These are phyloP conservation scores for Cajanus cajan DNA, from an alignment of 306 rosid species.

Conservation along the genomic window DNA sequence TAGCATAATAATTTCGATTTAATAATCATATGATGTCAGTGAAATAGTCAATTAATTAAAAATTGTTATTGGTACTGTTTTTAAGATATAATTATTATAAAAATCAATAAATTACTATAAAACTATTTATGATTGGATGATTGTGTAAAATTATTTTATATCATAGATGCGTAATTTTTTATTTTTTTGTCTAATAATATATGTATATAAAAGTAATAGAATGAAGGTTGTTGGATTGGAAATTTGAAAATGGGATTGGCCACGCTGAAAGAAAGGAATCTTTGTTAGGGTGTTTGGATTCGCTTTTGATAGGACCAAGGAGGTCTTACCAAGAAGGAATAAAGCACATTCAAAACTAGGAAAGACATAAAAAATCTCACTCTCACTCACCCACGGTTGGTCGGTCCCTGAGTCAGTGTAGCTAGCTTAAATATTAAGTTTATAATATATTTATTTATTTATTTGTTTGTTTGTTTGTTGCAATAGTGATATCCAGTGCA, in stretches of 20 bases:
- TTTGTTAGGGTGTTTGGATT: conserved; percentile 42
- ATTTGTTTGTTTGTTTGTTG: neutral
- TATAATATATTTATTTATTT: neutral
- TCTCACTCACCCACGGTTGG: conserved; percentile 22
- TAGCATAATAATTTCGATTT: neutral
- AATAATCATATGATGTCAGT: too few species aligned
- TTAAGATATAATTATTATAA: too few species aligned
- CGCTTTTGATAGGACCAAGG: conserved; percentile 63
- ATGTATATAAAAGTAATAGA: neutral
- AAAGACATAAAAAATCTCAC: conserved; percentile 19
- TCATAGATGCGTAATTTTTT: too few species aligned
- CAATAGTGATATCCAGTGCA: neutral
- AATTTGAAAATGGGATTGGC: conserved; percentile 39
- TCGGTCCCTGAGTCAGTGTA: conserved; percentile 1
- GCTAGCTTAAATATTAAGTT: neutral
- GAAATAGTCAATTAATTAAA: too few species aligned
- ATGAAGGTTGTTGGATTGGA: neutral
- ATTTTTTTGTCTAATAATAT: too few species aligned
- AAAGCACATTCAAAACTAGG: conserved; percentile 48
- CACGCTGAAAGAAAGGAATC: conserved; percentile 60
- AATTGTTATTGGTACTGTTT: too few species aligned
- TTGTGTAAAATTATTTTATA: too few species aligned
- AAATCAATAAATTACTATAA: too few species aligned
- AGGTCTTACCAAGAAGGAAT: conserved; percentile 47
- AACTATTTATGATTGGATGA: too few species aligned